Conservation (phyloP, 345 rosid species). For the Draba incana region DNA sequence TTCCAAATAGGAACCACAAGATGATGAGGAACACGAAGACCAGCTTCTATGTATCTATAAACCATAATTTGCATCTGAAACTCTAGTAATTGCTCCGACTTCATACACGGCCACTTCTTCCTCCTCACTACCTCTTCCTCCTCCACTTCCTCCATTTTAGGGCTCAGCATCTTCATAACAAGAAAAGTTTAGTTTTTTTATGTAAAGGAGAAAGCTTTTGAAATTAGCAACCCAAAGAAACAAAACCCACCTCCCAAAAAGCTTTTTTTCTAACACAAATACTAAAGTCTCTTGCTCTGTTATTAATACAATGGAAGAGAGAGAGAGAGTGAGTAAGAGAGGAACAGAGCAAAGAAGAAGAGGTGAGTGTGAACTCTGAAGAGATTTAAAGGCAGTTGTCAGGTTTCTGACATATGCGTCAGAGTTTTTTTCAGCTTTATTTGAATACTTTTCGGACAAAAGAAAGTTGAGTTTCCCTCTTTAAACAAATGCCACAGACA, state of each 20-base stretch:
- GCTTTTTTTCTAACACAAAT: conserved; percentile 7
- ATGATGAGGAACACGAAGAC: conserved; percentile 54
- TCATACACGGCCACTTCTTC: conserved; percentile 39
- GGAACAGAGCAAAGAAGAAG: conserved; percentile 33
- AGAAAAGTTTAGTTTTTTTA: not conserved
- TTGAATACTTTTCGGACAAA: conserved; percentile 44
- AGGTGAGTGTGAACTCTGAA: conserved; percentile 21
- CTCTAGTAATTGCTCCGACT: conserved; percentile 54
- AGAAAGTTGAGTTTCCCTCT: conserved; percentile 40
- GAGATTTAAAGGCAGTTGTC: conserved; percentile 41
- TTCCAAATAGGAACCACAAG: conserved; percentile 55
- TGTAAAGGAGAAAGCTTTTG: conserved; percentile 29
- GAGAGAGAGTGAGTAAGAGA: conserved; percentile 4
- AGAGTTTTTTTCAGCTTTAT: conserved; percentile 39
- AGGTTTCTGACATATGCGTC: conserved; percentile 42
- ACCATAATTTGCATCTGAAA: conserved; percentile 55
- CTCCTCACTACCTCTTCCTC: conserved; percentile 29
- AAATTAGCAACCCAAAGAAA: conserved; percentile 20
- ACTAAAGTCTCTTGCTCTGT: conserved; percentile 17
- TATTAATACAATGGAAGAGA: not conserved
- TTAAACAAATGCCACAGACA: conserved; percentile 32
- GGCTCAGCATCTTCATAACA: conserved; percentile 25
- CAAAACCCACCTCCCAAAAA: conserved; percentile 38
- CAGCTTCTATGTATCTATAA: conserved; percentile 53
- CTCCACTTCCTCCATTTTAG: conserved; percentile 16